These are phyloP conservation scores for Wickerhamiella azymoides DNA, from an alignment of 805 yeast species.

Conservation along the genomic window DNA sequence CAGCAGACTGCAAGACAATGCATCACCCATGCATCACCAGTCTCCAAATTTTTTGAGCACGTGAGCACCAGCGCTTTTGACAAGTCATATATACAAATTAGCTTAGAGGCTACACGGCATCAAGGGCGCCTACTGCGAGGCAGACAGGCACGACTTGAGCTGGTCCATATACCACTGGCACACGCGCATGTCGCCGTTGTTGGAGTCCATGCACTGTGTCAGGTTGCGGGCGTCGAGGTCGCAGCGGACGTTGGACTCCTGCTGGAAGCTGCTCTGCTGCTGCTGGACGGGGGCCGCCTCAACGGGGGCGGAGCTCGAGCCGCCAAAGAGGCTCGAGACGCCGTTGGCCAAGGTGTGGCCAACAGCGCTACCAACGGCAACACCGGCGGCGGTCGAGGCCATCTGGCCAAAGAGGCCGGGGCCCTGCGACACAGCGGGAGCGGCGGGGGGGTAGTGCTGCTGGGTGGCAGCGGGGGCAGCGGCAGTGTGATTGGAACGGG, in stretches of 20 bases:
- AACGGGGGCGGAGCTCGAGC: constrained; percentile 34
- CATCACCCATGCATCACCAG: no score
- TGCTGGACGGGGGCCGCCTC: constrained; percentile 31
- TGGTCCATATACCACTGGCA: constrained; percentile 96
- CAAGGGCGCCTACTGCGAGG: constrained; percentile 53
- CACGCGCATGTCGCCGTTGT: constrained; percentile 89
- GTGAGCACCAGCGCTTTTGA: no score
- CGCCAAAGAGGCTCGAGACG: constrained; percentile 72
- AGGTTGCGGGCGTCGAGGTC: constrained; percentile 89
- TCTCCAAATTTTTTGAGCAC: not conserved
- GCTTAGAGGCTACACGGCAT: no score
- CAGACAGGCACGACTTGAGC: constrained; percentile 94
- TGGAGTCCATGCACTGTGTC: constrained; percentile 89
- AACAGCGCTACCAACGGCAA: constrained; percentile 93
- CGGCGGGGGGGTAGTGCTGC: constrained; percentile 28
- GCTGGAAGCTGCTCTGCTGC: constrained; percentile 23
- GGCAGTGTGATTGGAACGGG: constrained; percentile 24
- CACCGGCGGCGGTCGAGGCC: constrained; percentile 99
- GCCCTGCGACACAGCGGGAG: constrained; percentile 34
- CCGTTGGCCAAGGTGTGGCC: constrained; percentile 98
- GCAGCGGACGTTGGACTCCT: constrained; percentile 43
- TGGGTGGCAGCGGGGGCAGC: constrained; percentile 47
- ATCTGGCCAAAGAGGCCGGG: constrained; percentile 93
- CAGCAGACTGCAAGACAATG: no score
- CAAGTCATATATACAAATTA: no score